Base-by-base conservation (phyloP, 306 rosid species). In the Castanea sativa region DNA sequence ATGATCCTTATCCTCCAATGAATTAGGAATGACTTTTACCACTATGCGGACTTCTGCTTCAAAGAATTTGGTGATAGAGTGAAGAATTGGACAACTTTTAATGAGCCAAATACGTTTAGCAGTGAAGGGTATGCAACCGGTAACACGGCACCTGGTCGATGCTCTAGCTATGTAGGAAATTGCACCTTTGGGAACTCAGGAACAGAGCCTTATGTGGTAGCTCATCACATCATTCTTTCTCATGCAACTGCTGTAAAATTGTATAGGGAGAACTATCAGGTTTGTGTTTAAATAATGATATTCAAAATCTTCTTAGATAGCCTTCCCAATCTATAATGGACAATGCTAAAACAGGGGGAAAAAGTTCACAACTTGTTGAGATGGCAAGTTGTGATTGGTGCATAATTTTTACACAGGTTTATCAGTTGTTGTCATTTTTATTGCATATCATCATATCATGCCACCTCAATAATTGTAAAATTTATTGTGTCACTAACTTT, bases 51-150 rank as follows among this genome's bases (percentile, higher is more conserved):
- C 30, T 69, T 91, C 3, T 91, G 97, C 81, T 91, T 85, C 52
- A 80, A 81, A 81, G 85, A 87, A 68, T 91, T 91, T 73, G 97
- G 97, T 5, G 92, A 91, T 75, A 79, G 90, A 59, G 93, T 91
- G 55, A 91, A 91, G 87, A 79, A 86, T 64, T 91, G 97, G 97
- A 79, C 88, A 57, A 89, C 97, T 2, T 53, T 88, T 33, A 91
- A 91, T 29, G 97, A 91, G 81, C 97, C 97, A n/a, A 27, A 71
- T 29, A 76, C 81, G 1, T 81, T 81, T 61, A 83, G 74, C 53
- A 61, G 76, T 1, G 11, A 0, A 5, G 92, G 91, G 8, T 89
- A 89, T 77, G 78, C 83, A 69, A 57, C 4, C 14, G 93, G 96
- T 11, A 57, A 61, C 21, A 58, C 81, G 5, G 87, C 96, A 3